phyloP scores from a whole-genome alignment of 108 stramenopile species.

The Pseudonitzschia delicatissima region DNA sequence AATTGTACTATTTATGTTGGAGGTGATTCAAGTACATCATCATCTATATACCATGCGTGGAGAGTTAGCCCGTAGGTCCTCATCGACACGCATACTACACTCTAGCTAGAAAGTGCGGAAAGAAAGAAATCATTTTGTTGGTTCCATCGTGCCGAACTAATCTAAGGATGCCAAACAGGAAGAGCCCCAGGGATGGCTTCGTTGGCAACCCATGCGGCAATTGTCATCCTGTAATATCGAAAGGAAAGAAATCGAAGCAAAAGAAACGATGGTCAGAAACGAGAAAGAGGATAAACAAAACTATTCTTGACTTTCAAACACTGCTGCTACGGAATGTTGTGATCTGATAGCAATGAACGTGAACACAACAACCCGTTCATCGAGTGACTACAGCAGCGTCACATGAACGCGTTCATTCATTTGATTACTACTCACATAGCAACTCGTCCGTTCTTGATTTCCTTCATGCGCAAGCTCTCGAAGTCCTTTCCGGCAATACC shows the following conservation, averaged over 20 bases:
- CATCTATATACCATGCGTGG: too few species aligned
- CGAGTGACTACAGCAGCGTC: neutral
- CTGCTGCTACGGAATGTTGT: too few species aligned
- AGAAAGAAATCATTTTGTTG: too few species aligned
- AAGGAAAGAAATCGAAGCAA: neutral
- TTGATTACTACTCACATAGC: slow-evolving; percentile 65
- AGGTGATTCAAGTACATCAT: too few species aligned
- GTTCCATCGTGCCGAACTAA: too few species aligned
- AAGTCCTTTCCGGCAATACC: slow-evolving; percentile 56
- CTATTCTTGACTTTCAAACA: too few species aligned
- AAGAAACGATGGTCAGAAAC: neutral
- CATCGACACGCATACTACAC: too few species aligned
- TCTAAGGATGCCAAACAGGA: slow-evolving; percentile 74
- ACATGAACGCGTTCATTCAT: too few species aligned
- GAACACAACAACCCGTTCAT: neutral
- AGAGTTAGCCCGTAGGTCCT: too few species aligned
- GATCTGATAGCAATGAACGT: slow-evolving; percentile 3
- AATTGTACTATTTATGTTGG: too few species aligned
- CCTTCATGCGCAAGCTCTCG: slow-evolving; percentile 68
- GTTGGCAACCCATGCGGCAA: slow-evolving; percentile 68
- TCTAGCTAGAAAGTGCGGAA: too few species aligned
- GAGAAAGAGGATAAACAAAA: neutral
- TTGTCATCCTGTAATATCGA: slow-evolving; percentile 49
- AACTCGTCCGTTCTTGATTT: slow-evolving; percentile 81
- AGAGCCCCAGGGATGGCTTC: slow-evolving; percentile 71